Percentiles rank a stretch among this genome's conserved stretches.
These are phyloP conservation scores for Hypsizygus ulmarius DNA, from an alignment of 1,284 basidiomycete species.

Conservation along the genomic window DNA sequence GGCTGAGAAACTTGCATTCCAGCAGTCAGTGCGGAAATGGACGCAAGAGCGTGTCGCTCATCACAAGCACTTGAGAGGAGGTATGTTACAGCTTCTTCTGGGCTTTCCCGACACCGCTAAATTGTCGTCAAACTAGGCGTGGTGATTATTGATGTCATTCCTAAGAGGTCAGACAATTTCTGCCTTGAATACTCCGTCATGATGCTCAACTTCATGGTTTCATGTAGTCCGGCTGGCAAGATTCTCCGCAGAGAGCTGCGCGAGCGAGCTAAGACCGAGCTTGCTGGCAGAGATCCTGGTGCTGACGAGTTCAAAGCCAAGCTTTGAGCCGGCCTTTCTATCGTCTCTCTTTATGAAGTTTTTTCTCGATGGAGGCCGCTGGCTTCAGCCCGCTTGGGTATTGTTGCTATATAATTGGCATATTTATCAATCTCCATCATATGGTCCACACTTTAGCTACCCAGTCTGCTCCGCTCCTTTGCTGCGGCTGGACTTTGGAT, in stretches of 20 bases:
- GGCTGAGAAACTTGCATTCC: conserved; percentile 41
- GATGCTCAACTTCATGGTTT: conserved; percentile 7
- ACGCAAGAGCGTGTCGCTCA: conserved; percentile 57
- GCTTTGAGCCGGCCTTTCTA: conserved; percentile 23
- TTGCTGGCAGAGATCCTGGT: conserved; percentile 34
- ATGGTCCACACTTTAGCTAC: too few relatives aligned
- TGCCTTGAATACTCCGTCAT: neutral
- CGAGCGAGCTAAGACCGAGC: conserved; percentile 54
- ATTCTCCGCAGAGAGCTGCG: conserved; percentile 64
- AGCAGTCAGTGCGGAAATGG: conserved; percentile 58
- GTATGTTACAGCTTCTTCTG: conserved; percentile 21
- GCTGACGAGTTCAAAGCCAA: conserved; percentile 28
- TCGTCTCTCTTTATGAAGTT: neutral
- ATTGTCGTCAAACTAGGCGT: conserved; percentile 36
- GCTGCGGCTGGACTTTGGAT: too few relatives aligned
- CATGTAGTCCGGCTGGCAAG: conserved; percentile 63
- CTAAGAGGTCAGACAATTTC: conserved; percentile 54
- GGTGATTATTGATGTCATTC: conserved; percentile 52
- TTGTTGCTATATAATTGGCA: too few relatives aligned
- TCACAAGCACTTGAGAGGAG: conserved; percentile 68
- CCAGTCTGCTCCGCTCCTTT: too few relatives aligned
- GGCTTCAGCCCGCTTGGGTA: neutral
- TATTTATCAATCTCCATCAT: too few relatives aligned
- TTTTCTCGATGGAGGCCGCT: neutral
- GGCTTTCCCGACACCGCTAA: neutral